These are phyloP conservation scores for Phytophthora foliorum DNA, from an alignment of 352 stramenopile species.

Conservation along the genomic window DNA sequence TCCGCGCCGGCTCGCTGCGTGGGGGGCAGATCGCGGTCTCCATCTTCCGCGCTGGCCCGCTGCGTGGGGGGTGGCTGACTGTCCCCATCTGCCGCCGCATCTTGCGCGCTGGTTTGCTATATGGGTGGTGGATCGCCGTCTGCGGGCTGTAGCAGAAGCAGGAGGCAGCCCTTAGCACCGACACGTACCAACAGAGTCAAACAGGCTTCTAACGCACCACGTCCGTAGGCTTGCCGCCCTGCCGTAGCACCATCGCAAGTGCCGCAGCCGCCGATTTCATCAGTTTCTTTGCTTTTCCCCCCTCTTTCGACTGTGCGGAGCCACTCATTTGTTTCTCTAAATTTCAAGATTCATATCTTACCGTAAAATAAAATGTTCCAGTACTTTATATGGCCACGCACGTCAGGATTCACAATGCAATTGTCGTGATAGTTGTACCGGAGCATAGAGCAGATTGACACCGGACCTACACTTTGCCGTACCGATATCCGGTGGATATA, in stretches of 20 bases:
- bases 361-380: background rate
- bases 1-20: no score
- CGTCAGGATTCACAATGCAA: conserved; percentile 17
- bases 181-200: background rate
- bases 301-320: conserved; percentile 1
- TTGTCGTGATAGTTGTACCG: conserved; percentile 19
- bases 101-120: no score
- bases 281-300: background rate
- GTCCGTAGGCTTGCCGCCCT: background rate
- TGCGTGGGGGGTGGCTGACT: no score
- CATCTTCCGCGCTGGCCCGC: no score
- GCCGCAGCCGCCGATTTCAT: background rate
- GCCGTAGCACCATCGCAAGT: background rate
- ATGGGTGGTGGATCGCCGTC: no score
- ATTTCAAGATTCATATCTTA: conserved; percentile 3
- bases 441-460: conserved; percentile 16
- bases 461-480: conserved; percentile 8
- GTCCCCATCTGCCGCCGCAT: no score
- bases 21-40: no score
- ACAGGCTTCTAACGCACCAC: background rate
- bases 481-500: conserved; percentile 13
- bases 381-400: conserved; percentile 3
- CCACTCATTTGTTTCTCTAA: conserved; percentile 6
- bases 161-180: no score
- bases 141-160: no score